Conservation (phyloP, 371 early-diverging fungal species). For the Mucor sp. region DNA sequence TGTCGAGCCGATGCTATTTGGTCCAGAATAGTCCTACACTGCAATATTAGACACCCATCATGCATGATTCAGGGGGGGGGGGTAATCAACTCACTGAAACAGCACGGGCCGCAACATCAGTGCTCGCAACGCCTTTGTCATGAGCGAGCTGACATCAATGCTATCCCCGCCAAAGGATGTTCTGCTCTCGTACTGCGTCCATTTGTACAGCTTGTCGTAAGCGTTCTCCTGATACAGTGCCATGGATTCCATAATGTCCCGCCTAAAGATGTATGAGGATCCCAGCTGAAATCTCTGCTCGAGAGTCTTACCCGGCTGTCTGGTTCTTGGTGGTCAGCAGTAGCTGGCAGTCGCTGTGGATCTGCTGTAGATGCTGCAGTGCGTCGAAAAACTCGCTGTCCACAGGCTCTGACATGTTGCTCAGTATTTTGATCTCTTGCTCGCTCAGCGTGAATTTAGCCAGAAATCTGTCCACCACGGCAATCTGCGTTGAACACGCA, state of each 20-base stretch:
- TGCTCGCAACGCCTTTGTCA: constrained; percentile 72
- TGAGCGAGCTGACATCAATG: constrained; percentile 69
- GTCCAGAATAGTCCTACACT: constrained; percentile 60
- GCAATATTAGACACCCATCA: too few relatives aligned
- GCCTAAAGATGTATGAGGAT: constrained; percentile 30
- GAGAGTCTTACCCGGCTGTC: constrained; percentile 73
- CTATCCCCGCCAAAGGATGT: constrained; percentile 66
- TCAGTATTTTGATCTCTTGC: constrained; percentile 59
- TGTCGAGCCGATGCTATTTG: constrained; percentile 76
- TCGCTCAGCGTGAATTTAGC: constrained; percentile 72
- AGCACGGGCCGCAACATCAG: constrained; percentile 73
- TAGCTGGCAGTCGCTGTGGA: constrained; percentile 77
- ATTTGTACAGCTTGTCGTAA: constrained; percentile 75
- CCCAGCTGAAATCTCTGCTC: too few relatives aligned
- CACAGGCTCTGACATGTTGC: constrained; percentile 54
- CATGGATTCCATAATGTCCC: constrained; percentile 83
- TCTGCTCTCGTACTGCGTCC: constrained; percentile 79
- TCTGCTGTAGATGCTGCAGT: constrained; percentile 69
- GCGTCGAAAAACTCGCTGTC: constrained; percentile 73
- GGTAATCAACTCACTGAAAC: constrained; percentile 77
- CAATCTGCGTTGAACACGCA: constrained; percentile 53
- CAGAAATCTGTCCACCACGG: constrained; percentile 63
- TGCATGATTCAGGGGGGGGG: too few relatives aligned
- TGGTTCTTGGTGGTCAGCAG: constrained; percentile 76
- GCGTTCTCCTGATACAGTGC: constrained; percentile 72